phyloP scores from a whole-genome alignment of 257 asterid species.

The Osmanthus fragrans region DNA sequence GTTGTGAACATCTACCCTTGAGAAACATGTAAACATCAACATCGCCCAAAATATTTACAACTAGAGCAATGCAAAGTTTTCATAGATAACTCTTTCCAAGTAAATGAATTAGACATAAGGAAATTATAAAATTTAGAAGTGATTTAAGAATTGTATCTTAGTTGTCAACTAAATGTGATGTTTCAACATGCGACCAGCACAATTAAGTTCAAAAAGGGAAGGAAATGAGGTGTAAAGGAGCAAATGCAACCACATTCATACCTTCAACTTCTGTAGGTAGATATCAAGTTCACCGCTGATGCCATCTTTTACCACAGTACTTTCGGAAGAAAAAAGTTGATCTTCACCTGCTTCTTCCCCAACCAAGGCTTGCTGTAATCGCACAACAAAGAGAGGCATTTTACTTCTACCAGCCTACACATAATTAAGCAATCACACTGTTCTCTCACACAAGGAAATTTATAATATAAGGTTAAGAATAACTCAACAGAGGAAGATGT shows the following conservation, averaged over 20 bases:
- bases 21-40: constrained; percentile 15
- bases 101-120: constrained; percentile 2
- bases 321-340: constrained; percentile 74
- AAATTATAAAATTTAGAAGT: constrained; percentile 1
- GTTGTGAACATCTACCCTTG: background rate
- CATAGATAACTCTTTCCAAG: constrained; percentile 1
- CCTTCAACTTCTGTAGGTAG: constrained; percentile 78
- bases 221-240: constrained; percentile 13
- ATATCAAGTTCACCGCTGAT: constrained; percentile 61
- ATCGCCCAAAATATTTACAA: background rate
- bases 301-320: constrained; percentile 49
- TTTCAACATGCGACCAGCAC: constrained; percentile 13
- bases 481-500: constrained; percentile 2
- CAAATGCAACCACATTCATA: constrained; percentile 29
- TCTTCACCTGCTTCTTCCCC: constrained; percentile 95
- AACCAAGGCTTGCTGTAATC: constrained; percentile 90
- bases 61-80: background rate
- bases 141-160: background rate
- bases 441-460: constrained; percentile 14
- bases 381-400: constrained; percentile 33
- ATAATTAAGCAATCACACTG: constrained; percentile 17
- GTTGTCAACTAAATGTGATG: constrained; percentile 5
- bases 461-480: constrained; percentile 5
- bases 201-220: constrained; percentile 12
- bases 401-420: constrained; percentile 21